Percentiles rank a stretch among this genome's conserved stretches.
phyloP scores from a whole-genome alignment of 345 rosid species.

The Brassica juncea region DNA sequence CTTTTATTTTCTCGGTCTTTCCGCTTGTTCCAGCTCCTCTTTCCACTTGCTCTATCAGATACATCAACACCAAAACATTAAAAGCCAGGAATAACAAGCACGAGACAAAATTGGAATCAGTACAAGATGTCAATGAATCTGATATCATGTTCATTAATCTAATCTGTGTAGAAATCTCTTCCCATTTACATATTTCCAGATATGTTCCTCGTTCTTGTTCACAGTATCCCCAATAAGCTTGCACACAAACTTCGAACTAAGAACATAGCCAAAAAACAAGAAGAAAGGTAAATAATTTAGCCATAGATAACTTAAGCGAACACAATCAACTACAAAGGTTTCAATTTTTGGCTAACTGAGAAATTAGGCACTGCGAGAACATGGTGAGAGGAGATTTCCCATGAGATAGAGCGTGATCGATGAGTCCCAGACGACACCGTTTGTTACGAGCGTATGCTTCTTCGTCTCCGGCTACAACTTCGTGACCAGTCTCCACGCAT shows the following conservation, averaged over 20 bases:
- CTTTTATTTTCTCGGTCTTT: constrained; percentile 16
- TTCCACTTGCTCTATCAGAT: constrained; percentile 67
- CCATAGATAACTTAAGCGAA: too few species aligned
- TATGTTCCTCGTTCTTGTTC: constrained; percentile 86
- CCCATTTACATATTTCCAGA: constrained; percentile 89
- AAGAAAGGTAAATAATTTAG: background rate
- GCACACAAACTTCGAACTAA: constrained; percentile 78
- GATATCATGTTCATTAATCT: constrained; percentile 43
- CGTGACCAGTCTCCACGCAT: constrained; percentile 89
- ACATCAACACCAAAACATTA: constrained; percentile 8
- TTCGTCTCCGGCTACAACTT: constrained; percentile 61
- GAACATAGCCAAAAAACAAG: constrained; percentile 8
- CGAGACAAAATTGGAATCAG: background rate
- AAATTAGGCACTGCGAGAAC: constrained; percentile 69
- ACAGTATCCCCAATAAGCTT: constrained; percentile 83
- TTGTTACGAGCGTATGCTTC: constrained; percentile 69
- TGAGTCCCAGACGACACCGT: constrained; percentile 84
- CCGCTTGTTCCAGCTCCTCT: constrained; percentile 34
- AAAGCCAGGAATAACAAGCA: background rate
- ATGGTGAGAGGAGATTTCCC: constrained; percentile 73
- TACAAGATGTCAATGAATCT: constrained; percentile 10
- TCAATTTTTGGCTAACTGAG: constrained; percentile 49
- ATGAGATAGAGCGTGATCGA: constrained; percentile 66
- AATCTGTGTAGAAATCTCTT: constrained; percentile 77
- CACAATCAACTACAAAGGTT: too few species aligned